Base-by-base conservation (phyloP, 495 filamentous ascomycete species). In the Aspergillus incahuasiensis region DNA sequence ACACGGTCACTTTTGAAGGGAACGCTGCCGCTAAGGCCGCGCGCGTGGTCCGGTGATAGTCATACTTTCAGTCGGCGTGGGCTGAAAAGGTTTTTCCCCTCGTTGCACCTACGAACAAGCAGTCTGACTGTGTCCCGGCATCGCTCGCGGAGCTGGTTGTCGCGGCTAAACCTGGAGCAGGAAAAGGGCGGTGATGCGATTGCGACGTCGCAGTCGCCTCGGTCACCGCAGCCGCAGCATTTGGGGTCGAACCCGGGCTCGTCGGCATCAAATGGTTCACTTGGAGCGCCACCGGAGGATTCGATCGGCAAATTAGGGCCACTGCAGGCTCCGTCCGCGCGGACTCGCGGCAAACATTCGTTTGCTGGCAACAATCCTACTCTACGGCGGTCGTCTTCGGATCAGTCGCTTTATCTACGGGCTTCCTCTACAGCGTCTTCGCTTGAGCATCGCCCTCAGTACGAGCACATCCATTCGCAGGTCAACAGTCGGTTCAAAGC, bases 401-500 rank as follows among this genome's bases (percentile, higher is more conserved):
- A 94, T 62, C 84, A 90, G 38, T 91, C 87, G 3, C 68, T 94
- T 46, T 79, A 88, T 28, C 69, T 82, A 48, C 67, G 74, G 24
- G 73, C 82, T 1, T 75, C 89, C 1, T 96, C 91, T 0, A 76
- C 82, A 7, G 86, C 86, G 0, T 91, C 91, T 0, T 95, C 92
- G 1, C 74, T 95, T 6, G 92, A 92, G 2, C 90, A 96, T 62
- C 90, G 94, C 57, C 79, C 83, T n/a, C 82, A 86, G 42, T 97
- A 92, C 68, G 80, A 86, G 48, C 77, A 92, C 71, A 82, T 95
- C 6, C 82, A 86, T 43, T 70, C 74, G 11, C 85, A 89, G 64
- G 86, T 90, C 52, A 97, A 97, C 60, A 89, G 87, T 54, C 81
- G 92, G 25, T 74, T 94, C 60, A 96, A 95, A 72, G 92, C 92